Evolutionary conservation across 129 eudicot species (phyloP), one percentile per base, ranked within the genome.

Genomic region (Chrysanthemum makinoi): DNA sequence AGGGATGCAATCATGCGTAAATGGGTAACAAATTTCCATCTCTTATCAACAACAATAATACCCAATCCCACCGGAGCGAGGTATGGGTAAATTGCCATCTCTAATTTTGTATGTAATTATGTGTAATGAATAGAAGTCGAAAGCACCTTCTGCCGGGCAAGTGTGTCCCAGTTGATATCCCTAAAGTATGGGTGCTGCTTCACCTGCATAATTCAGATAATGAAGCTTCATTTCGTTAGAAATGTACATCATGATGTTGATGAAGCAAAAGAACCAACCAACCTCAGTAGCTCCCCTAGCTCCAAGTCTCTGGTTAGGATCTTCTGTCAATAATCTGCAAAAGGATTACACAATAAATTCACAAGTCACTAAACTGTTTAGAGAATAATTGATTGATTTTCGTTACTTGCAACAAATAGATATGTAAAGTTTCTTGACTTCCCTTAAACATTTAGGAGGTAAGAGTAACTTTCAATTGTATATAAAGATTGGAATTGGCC

Each of bases 111-210:
- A 50, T 49, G 26, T 33, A 14, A 7, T 33, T 30, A 30, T 13
- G 35, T 60, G 39, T 28, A 5, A 19, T 46, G 58, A 47, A 65
- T 4, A 15, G 26, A 39, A 64, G 59, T 48, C 44, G 14, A 39
- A 54, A 3, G 51, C 69, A 93, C 98, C 97, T 94, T 94, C 68
- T 94, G 99, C 69, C 99, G 84, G 24, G 97, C 99, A 71, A 94
- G 96, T 6, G 99, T 94, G 61, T 89, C 96, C 99, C 99, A 94
- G 79, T 94, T 94, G 56, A 94, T 94, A 77, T 94, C 99, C 78
- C 92, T 79, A 74, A 94, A 94, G 74, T 81, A 92, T 13, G 89
- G 95, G 80, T 92, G 98, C 60, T 89, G 91, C 77, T 92, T 92
- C 83, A 92, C 98, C 98, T 92, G 84, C 62, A 69, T 72, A 56